A percentile compares a stretch with the other conserved stretches of the same genome.
phyloP scores from a whole-genome alignment of 1,139 yeast genomes.

The Kluyveromyces marxianus region DNA sequence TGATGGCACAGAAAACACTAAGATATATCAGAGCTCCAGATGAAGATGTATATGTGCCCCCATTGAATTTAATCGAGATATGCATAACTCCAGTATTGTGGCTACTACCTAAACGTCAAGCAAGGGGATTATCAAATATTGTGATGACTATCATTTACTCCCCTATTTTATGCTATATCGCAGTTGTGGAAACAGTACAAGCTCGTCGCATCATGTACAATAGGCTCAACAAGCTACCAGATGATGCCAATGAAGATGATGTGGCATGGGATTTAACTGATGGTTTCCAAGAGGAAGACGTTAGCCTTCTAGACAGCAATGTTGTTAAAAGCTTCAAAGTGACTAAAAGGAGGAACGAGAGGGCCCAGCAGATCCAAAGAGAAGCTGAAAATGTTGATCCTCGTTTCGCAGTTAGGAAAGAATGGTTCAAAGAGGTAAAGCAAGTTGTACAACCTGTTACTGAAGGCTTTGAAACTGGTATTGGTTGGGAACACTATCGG shows the following conservation, averaged over 20 bases:
- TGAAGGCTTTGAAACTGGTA: conserved; percentile 47
- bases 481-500: conserved; percentile 60
- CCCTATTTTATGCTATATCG: conserved; percentile 56
- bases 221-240: conserved; percentile 55
- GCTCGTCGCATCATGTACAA: conserved; percentile 71
- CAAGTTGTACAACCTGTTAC: conserved; percentile 49
- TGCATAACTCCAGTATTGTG: conserved; percentile 35
- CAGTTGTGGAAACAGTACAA: conserved; percentile 53
- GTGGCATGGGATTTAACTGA: conserved; percentile 80
- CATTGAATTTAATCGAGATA: conserved; percentile 67
- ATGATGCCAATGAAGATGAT: conserved; percentile 75
- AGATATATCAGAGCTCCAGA: conserved; percentile 86
- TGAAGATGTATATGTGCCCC: conserved; percentile 78
- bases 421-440: conserved; percentile 45
- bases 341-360: conserved; percentile 35
- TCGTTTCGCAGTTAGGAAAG: conserved; percentile 46
- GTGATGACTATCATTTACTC: conserved; percentile 61
- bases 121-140: conserved; percentile 36
- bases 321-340: conserved; percentile 31
- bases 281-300: conserved; percentile 48
- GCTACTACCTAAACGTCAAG: conserved; percentile 15
- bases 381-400: conserved; percentile 70
- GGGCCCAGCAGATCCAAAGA: conserved; percentile 44
- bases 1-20: conserved; percentile 77
- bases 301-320: conserved; percentile 26